phyloP scores from a whole-genome alignment of 2,329 filamentous ascomycete genomes.

The Emmonsiellopsis sp. region DNA sequence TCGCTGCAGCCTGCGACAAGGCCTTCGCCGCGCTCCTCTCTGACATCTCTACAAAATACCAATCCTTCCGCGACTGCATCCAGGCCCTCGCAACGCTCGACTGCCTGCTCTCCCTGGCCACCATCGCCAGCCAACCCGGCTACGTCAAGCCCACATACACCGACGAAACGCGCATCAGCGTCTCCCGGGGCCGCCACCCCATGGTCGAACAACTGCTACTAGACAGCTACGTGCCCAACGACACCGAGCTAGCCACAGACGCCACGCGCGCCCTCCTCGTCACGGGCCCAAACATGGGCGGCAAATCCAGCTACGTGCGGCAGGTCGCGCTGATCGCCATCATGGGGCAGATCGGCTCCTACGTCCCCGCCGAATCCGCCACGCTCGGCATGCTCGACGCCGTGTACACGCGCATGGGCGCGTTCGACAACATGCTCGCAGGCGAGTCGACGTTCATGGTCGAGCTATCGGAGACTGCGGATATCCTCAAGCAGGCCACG shows the following conservation, averaged over 20 bases:
- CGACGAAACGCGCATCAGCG: slow-evolving; percentile 56
- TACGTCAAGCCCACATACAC: slow-evolving; percentile 71
- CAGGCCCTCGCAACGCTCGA: slow-evolving; percentile 79
- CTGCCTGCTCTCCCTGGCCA: slow-evolving; percentile 77
- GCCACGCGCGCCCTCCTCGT: slow-evolving; percentile 68
- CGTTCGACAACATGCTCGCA: slow-evolving; percentile 89
- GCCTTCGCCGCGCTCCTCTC: slow-evolving; percentile 66
- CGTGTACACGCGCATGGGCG: slow-evolving; percentile 91
- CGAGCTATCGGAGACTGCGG: slow-evolving; percentile 82
- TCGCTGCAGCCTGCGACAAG: slow-evolving; percentile 80
- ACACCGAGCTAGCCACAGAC: slow-evolving; percentile 60
- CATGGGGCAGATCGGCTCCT: slow-evolving; percentile 90
- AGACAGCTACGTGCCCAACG: slow-evolving; percentile 84
- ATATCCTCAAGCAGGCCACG: slow-evolving; percentile 83
- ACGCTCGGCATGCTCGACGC: slow-evolving; percentile 76
- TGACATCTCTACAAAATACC: slow-evolving; percentile 74
- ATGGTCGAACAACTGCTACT: slow-evolving; percentile 90
- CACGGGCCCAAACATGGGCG: slow-evolving; percentile 97
- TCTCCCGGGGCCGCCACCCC: slow-evolving; percentile 73
- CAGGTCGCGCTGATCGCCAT: slow-evolving; percentile 85
- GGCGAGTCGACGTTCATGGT: slow-evolving; percentile 98
- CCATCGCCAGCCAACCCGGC: slow-evolving; percentile 74
- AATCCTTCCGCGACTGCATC: slow-evolving; percentile 79
- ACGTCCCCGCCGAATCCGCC: slow-evolving; percentile 71
- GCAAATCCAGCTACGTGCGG: slow-evolving; percentile 95